phyloP scores from a whole-genome alignment of 2,329 filamentous ascomycete genomes.

The Dactylellina leptospora region DNA sequence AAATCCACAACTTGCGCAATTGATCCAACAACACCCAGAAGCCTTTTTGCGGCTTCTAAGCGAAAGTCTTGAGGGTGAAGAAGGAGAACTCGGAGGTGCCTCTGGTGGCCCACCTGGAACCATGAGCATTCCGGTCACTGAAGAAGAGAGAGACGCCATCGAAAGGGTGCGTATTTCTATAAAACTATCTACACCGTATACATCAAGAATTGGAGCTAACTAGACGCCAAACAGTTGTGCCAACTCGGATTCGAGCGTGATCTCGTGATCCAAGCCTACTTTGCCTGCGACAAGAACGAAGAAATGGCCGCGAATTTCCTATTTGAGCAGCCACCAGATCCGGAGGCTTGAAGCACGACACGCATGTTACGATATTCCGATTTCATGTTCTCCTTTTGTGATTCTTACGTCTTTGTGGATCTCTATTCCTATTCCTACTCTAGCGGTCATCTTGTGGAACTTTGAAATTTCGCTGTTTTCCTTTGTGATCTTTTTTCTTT shows the following conservation, averaged over 20 bases:
- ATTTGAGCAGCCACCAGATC: constrained; percentile 77
- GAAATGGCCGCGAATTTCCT: constrained; percentile 97
- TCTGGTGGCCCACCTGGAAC: constrained; percentile 79
- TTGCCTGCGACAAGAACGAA: constrained; percentile 99
- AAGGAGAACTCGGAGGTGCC: constrained; percentile 58
- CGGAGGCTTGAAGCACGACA: constrained; percentile 73
- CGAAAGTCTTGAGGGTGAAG: constrained; percentile 82
- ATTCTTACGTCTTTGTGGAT: constrained; percentile 35
- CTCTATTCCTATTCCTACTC: constrained; percentile 46
- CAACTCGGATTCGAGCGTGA: constrained; percentile 92
- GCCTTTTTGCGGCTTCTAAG: constrained; percentile 90
- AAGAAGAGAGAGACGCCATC: constrained; percentile 96
- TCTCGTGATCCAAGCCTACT: constrained; percentile 96
- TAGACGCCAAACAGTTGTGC: constrained; percentile 71
- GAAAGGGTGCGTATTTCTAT: constrained; percentile 74
- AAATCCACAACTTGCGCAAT: constrained; percentile 90
- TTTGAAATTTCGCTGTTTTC: too few relatives aligned
- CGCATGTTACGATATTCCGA: background rate
- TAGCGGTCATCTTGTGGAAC: constrained; percentile 51
- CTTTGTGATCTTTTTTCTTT: constrained; percentile 38
- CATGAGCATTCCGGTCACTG: constrained; percentile 88
- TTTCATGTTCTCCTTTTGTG: constrained; percentile 5
- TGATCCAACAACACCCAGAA: constrained; percentile 90
- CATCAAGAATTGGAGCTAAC: constrained; percentile 30
- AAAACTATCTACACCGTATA: too few relatives aligned